Percentiles rank a stretch among this genome's conserved stretches.
Evolutionary conservation across 176 grass and related monocot genomes (phyloP).

Genomic region (Sorghum bicolor): DNA sequence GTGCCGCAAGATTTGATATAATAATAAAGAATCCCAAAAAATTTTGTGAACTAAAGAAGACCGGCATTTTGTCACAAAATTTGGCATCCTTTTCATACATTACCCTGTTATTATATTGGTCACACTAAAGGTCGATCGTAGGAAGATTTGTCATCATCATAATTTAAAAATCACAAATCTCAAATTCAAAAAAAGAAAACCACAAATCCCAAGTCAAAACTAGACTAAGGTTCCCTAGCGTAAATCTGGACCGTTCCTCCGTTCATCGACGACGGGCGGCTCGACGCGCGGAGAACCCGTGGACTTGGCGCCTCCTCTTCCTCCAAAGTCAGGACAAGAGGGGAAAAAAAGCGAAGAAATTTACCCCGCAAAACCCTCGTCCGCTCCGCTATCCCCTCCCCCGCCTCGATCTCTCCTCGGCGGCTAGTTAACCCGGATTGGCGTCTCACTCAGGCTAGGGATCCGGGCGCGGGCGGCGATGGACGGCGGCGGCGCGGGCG

Average conservation of each 20-base stretch:
- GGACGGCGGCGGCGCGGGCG: slow-evolving; percentile 21
- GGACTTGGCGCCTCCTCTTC: neutral
- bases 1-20: no score
- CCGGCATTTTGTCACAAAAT: neutral
- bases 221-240: no score
- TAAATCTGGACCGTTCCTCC: neutral
- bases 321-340: neutral
- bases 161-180: no score
- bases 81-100: neutral
- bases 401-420: neutral
- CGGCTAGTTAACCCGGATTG: slow-evolving; percentile 19
- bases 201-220: neutral
- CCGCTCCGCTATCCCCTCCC: neutral
- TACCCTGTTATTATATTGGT: no score
- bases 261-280: neutral
- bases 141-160: neutral
- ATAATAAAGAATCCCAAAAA: no score
- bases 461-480: slow-evolving; percentile 28
- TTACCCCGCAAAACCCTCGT: slow-evolving; percentile 11
- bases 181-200: no score
- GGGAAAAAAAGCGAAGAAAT: neutral
- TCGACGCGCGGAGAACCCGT: neutral
- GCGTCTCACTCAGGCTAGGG: slow-evolving; percentile 24
- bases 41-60: no score
- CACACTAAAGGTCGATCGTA: neutral